phyloP scores from a whole-genome alignment of 768 basidiomycete species.

The Neoboletus brunneissimus region DNA sequence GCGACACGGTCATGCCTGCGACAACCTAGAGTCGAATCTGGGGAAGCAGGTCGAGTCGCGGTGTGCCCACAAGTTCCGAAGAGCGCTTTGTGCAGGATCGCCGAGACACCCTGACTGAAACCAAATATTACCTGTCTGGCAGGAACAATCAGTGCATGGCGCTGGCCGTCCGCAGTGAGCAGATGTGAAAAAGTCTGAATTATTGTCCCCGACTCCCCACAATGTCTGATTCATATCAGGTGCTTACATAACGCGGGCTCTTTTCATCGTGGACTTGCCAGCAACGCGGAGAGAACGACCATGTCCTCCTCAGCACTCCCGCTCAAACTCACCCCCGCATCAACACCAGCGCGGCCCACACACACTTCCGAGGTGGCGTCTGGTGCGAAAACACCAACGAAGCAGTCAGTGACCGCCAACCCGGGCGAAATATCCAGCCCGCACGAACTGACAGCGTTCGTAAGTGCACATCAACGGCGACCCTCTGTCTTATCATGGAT shows the following conservation, averaged over 20 bases:
- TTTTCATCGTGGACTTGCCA: background rate
- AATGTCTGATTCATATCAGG: background rate
- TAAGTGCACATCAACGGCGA: constrained; percentile 42
- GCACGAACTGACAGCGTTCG: constrained; percentile 92
- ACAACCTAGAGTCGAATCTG: background rate
- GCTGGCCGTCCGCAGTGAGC: background rate
- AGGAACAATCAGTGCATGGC: background rate
- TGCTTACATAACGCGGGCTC: constrained; percentile 6
- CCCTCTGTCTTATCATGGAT: background rate
- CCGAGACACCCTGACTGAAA: constrained; percentile 1
- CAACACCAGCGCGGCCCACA: constrained; percentile 48
- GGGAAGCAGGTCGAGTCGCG: background rate
- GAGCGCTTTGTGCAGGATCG: background rate
- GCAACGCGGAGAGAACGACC: constrained; percentile 6
- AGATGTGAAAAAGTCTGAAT: background rate
- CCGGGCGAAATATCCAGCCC: constrained; percentile 82
- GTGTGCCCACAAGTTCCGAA: background rate
- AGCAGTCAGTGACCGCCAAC: constrained; percentile 35
- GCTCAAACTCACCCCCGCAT: constrained; percentile 56
- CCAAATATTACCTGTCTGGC: background rate
- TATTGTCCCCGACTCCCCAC: background rate
- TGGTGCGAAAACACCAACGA: constrained; percentile 44
- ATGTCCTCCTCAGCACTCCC: constrained; percentile 59
- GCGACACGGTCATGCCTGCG: constrained; percentile 1
- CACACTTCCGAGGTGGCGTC: constrained; percentile 22